phyloP scores from a whole-genome alignment of 2,329 filamentous ascomycete species.

The Aspergillus aculeatinus region DNA sequence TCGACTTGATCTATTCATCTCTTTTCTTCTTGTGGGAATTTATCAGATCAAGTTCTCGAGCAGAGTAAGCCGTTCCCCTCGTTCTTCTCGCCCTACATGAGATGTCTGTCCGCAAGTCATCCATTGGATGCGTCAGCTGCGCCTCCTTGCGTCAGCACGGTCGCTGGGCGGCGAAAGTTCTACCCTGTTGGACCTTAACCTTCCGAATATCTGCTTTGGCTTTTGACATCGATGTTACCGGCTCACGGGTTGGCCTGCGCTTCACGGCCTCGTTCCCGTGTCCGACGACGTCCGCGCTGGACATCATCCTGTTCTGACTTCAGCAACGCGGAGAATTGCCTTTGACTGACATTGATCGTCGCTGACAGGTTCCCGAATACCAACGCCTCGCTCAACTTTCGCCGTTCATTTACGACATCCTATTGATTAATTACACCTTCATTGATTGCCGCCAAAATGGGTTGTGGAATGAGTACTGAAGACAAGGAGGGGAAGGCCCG shows the following conservation, averaged over 20 bases:
- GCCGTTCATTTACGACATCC: slow-evolving; percentile 3
- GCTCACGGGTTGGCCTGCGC: background rate
- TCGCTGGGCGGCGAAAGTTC: slow-evolving; percentile 1
- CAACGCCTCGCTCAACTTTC: slow-evolving; percentile 10
- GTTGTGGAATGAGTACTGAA: slow-evolving; percentile 99
- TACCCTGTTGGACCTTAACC: slow-evolving; percentile 4
- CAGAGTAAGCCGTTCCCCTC: slow-evolving; percentile 12
- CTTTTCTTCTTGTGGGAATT: background rate
- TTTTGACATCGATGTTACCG: slow-evolving; percentile 11
- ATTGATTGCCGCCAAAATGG: slow-evolving; percentile 69
- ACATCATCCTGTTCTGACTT: slow-evolving; percentile 9
- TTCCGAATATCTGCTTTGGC: background rate
- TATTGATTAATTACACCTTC: slow-evolving; percentile 11
- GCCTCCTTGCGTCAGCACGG: slow-evolving; percentile 21
- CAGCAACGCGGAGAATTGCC: slow-evolving; percentile 15
- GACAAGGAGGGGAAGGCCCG: slow-evolving; percentile 99
- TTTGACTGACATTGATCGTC: slow-evolving; percentile 12
- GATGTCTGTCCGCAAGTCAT: slow-evolving; percentile 2
- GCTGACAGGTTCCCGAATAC: background rate
- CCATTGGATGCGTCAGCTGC: slow-evolving; percentile 12
- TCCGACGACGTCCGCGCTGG: slow-evolving; percentile 17
- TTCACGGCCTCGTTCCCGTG: slow-evolving; percentile 5
- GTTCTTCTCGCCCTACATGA: background rate
- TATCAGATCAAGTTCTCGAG: slow-evolving; percentile 4
- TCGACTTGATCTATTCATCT: slow-evolving; percentile 11